A percentile compares a stretch with the other conserved stretches of the same genome.
phyloP scores from a whole-genome alignment of 371 early-diverging fungal genomes.

The Conidiobolus incongruus region DNA sequence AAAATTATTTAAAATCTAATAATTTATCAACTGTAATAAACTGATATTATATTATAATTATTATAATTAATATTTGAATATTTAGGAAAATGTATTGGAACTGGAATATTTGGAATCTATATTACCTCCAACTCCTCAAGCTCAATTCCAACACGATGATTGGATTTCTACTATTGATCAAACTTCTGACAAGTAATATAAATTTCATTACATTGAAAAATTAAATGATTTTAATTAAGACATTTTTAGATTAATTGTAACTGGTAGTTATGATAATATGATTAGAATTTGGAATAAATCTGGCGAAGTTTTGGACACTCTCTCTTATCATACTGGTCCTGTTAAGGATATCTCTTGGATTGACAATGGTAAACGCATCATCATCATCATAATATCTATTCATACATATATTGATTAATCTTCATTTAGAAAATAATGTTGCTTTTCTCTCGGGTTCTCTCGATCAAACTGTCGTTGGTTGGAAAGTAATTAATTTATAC shows the following conservation, averaged over 20 bases:
- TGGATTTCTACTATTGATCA: constrained; percentile 66
- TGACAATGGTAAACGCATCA: constrained; percentile 7
- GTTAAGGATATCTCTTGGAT: constrained; percentile 44
- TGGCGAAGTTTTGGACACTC: constrained; percentile 40
- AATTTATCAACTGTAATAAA: constrained; percentile 45
- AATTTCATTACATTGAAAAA: not conserved
- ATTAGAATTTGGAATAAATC: constrained; percentile 62
- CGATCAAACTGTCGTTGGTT: constrained; percentile 8
- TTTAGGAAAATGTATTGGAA: constrained; percentile 66
- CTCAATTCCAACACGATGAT: constrained; percentile 70
- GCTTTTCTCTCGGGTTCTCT: constrained; percentile 7
- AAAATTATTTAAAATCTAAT: constrained; percentile 37
- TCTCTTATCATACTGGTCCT: constrained; percentile 42
- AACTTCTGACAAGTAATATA: not conserved
- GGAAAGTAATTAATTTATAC: constrained; percentile 5
- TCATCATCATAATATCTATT: no score
- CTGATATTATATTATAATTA: not conserved
- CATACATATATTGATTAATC: no score
- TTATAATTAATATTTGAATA: not conserved
- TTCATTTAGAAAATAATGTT: no score
- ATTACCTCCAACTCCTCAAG: constrained; percentile 56
- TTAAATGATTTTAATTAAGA: no score
- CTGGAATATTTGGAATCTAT: constrained; percentile 79
- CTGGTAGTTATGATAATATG: constrained; percentile 67
- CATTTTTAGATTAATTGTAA: constrained; percentile 32